Base-by-base conservation (phyloP, 2,329 filamentous ascomycete genomes). In the Cordyceps tenuipes region DNA sequence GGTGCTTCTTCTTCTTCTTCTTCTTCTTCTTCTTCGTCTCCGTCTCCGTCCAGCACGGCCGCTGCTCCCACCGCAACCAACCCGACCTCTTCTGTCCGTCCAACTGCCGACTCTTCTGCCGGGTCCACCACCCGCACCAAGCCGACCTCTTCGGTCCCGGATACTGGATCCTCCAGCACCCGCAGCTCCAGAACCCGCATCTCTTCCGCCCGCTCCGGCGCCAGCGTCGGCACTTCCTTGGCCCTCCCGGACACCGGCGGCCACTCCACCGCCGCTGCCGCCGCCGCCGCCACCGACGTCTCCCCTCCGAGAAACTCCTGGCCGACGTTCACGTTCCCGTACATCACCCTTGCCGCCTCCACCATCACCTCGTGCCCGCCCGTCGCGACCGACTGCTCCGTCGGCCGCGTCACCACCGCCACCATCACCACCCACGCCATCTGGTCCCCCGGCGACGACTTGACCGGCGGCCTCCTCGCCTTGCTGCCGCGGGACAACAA, bases 331-430 rank as follows among this genome's bases (percentile, higher is more conserved):
- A 65, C 63, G 52, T 62, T 41, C 49, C 62, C 57, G 51, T 54
- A 61, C 44, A 60, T 54, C 49, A 53, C 58, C 17, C 62, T 62
- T 26, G 57, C 29, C 52, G 60, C 59, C 34, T 64, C 63, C 57
- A 65, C 63, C 13, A 53, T 65, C 26, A 65, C 61, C 19, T 62
- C 54, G 15, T 65, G 63, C 52, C 56, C 62, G 23, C 62, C 63
- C 8, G 48, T 31, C 15, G 55, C 62, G 39, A 61, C 61, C 31
- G 43, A 62, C 59, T 65, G 63, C 61, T 61, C 63, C 36, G 53
- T 61, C 43, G 59, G 63, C 23, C 59, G 60, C 12, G 62, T 64
- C 12, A 64, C 62, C 49, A 61, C 59, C 21, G 59, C 54, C 49
- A 17, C 29, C 31, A 41, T 48, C 29, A 29, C 50, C 26, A 13